These are phyloP conservation scores for Fusarium odoratissimum DNA, from an alignment of 2,329 filamentous ascomycete species.

Conservation along the genomic window DNA sequence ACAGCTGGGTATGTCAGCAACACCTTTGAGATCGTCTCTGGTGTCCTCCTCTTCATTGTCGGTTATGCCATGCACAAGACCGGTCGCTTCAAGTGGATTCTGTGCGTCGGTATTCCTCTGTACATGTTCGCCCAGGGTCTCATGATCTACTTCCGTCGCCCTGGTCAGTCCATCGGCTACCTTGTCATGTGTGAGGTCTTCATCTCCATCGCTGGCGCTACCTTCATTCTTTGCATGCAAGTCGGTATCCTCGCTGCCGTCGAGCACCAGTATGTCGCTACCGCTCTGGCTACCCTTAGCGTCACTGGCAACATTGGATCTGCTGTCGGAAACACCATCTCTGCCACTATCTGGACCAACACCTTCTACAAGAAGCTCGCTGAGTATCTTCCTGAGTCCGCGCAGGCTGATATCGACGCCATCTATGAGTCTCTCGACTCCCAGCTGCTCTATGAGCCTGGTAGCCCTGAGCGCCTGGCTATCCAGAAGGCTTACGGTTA, in stretches of 20 bases:
- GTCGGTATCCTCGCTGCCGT: slow-evolving; percentile 47
- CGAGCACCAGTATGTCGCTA: slow-evolving; percentile 49
- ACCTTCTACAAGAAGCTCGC: slow-evolving; percentile 56
- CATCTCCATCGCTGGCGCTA: slow-evolving; percentile 62
- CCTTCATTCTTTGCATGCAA: slow-evolving; percentile 56
- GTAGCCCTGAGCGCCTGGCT: slow-evolving; percentile 57
- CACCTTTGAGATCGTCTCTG: slow-evolving; percentile 61
- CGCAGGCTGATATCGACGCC: slow-evolving; percentile 50
- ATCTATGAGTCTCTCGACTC: slow-evolving; percentile 66
- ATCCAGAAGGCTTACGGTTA: slow-evolving; percentile 70
- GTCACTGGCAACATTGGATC: slow-evolving; percentile 45
- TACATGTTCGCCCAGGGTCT: slow-evolving; percentile 65
- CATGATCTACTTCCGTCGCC: slow-evolving; percentile 45
- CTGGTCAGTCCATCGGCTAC: slow-evolving; percentile 56
- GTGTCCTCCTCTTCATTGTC: slow-evolving; percentile 59
- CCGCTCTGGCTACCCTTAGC: slow-evolving; percentile 45
- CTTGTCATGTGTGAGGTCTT: slow-evolving; percentile 64
- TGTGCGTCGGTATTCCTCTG: slow-evolving; percentile 61
- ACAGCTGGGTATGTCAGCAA: slow-evolving; percentile 61
- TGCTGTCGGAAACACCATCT: slow-evolving; percentile 47
- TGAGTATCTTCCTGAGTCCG: slow-evolving; percentile 60
- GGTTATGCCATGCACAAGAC: slow-evolving; percentile 60
- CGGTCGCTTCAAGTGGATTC: slow-evolving; percentile 65
- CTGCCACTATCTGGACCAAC: slow-evolving; percentile 49
- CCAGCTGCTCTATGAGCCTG: slow-evolving; percentile 63